phyloP scores from a whole-genome alignment of 2,329 filamentous ascomycete genomes.

The Penicillium fuscoglaucum region DNA sequence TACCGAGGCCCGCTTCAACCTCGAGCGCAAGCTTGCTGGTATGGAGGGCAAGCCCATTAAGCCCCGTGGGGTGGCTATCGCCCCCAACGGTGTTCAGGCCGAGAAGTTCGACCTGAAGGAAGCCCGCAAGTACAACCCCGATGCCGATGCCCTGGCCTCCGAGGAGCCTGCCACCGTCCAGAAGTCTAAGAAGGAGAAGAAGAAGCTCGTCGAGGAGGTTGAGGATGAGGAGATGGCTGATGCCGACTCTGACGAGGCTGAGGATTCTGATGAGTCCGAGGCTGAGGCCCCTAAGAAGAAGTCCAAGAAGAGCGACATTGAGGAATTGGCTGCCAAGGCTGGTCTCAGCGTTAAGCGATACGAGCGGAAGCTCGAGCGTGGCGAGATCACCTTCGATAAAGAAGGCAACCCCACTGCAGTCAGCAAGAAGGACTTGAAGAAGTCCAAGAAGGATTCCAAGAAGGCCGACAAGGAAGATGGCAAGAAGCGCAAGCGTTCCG shows the following conservation, averaged over 20 bases:
- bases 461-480: slow-evolving; percentile 57
- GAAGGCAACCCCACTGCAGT: slow-evolving; percentile 67
- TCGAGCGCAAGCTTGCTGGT: slow-evolving; percentile 51
- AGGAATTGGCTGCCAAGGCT: slow-evolving; percentile 64
- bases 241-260: slow-evolving; percentile 39
- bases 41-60: slow-evolving; percentile 90
- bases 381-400: slow-evolving; percentile 66
- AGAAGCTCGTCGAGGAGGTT: slow-evolving; percentile 50
- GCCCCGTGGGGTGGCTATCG: slow-evolving; percentile 72
- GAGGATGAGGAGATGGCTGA: slow-evolving; percentile 49
- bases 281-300: slow-evolving; percentile 32
- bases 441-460: slow-evolving; percentile 64
- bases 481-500: slow-evolving; percentile 70
- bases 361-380: slow-evolving; percentile 74
- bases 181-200: slow-evolving; percentile 41
- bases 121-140: slow-evolving; percentile 88
- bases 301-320: slow-evolving; percentile 49
- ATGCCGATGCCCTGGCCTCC: slow-evolving; percentile 79
- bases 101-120: slow-evolving; percentile 84
- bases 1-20: slow-evolving; percentile 55
- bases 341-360: slow-evolving; percentile 74
- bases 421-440: slow-evolving; percentile 77
- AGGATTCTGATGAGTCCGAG: slow-evolving; percentile 34
- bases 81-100: slow-evolving; percentile 67
- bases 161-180: slow-evolving; percentile 56